Evolutionary conservation across 495 filamentous ascomycete species (phyloP).

Genomic region (Daldinia caldariorum): DNA sequence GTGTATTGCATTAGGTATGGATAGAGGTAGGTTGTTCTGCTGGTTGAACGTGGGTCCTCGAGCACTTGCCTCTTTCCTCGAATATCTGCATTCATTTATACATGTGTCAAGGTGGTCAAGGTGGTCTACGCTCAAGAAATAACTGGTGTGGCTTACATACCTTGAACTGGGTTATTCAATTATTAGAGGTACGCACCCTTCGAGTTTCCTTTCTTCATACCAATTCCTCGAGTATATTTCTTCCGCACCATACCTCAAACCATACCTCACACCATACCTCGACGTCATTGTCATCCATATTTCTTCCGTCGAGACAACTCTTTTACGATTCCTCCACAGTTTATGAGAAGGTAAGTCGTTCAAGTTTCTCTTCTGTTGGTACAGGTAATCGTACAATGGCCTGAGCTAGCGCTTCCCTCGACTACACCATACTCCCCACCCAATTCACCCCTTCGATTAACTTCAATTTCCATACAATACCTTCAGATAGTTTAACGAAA

Average conservation of each 20-base stretch:
- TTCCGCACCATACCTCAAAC: no score
- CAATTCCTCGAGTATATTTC: no score
- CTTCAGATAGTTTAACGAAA: not conserved
- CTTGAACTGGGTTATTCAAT: not conserved
- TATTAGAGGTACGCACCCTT: not conserved
- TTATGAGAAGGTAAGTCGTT: not conserved
- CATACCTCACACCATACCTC: no score
- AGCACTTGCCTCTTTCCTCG: slow-evolving; percentile 1
- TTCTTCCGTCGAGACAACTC: not conserved
- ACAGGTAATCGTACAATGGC: not conserved
- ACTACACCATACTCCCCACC: not conserved
- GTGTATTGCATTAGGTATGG: not conserved
- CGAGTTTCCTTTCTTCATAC: not conserved
- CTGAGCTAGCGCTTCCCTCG: not conserved
- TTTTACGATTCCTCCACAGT: not conserved
- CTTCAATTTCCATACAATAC: not conserved
- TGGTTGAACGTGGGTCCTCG: not conserved
- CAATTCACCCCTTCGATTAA: not conserved
- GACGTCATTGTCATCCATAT: not conserved
- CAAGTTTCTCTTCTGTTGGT: not conserved
- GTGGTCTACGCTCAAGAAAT: not conserved
- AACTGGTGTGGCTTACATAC: not conserved
- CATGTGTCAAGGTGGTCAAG: no score
- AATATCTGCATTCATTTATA: not conserved
- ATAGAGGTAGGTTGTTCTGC: not conserved